phyloP scores from a whole-genome alignment of 1,139 yeast genomes.

The Suhomyces atakaporum region DNA sequence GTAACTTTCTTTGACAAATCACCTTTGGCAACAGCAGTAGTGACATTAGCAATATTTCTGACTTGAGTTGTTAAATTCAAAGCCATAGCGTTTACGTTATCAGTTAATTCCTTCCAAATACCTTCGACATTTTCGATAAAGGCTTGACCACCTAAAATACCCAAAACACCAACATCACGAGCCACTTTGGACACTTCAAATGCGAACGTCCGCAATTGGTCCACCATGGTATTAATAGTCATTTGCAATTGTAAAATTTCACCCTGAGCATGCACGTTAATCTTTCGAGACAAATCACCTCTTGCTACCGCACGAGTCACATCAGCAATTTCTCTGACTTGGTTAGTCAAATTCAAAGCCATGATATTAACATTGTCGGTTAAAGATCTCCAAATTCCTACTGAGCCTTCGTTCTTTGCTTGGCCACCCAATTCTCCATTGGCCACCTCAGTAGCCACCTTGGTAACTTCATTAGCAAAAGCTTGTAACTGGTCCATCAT shows the following conservation, averaged over 20 bases:
- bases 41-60: constrained; percentile 85
- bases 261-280: constrained; percentile 83
- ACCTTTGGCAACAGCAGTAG: constrained; percentile 92
- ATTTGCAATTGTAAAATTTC: constrained; percentile 76
- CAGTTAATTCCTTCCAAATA: constrained; percentile 86
- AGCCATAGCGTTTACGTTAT: constrained; percentile 91
- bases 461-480: constrained; percentile 79
- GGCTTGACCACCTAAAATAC: constrained; percentile 87
- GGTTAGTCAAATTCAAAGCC: constrained; percentile 85
- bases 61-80: constrained; percentile 83
- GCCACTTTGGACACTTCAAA: constrained; percentile 88
- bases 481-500: constrained; percentile 88
- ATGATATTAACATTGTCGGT: constrained; percentile 84
- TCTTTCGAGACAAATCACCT: constrained; percentile 75
- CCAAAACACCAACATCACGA: constrained; percentile 87
- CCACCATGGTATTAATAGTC: constrained; percentile 86
- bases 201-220: constrained; percentile 82
- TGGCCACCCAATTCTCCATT: constrained; percentile 89
- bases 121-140: constrained; percentile 82
- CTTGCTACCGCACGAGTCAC: constrained; percentile 83
- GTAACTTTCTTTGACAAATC: constrained; percentile 83
- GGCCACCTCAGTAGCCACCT: constrained; percentile 87
- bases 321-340: constrained; percentile 82
- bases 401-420: constrained; percentile 79
- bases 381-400: constrained; percentile 83